Conservation (phyloP, 2,329 filamentous ascomycete genomes). For the Penicillium paneum region DNA sequence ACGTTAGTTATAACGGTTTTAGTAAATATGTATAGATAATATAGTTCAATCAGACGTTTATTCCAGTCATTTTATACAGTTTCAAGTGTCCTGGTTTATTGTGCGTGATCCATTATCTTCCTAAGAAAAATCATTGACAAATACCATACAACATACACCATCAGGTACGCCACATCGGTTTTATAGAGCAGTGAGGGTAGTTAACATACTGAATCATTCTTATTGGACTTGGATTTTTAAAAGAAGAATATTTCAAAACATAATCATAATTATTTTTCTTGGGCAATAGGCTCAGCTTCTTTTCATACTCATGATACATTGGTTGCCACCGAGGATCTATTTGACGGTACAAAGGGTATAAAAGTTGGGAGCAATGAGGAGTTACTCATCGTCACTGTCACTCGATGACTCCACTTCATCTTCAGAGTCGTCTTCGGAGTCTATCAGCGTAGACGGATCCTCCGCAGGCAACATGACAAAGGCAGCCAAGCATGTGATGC, state of each 20-base stretch:
- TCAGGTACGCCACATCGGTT: background rate
- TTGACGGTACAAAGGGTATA: constrained; percentile 27
- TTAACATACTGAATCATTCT: background rate
- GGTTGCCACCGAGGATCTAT: constrained; percentile 6
- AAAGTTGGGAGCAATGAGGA: constrained; percentile 11
- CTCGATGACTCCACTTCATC: constrained; percentile 33
- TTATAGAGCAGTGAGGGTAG: background rate
- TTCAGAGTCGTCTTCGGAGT: constrained; percentile 52
- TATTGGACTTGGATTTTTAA: background rate
- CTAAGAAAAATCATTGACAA: background rate
- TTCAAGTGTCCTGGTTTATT: background rate
- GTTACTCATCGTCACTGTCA: constrained; percentile 32
- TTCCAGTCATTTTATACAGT: background rate
- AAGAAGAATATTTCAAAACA: background rate
- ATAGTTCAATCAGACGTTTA: background rate
- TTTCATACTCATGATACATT: constrained; percentile 14
- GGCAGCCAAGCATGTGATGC: constrained; percentile 82
- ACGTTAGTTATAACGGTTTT: background rate
- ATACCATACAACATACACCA: background rate
- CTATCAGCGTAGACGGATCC: constrained; percentile 55
- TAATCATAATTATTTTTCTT: background rate
- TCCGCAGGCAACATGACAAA: constrained; percentile 74
- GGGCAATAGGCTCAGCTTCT: background rate
- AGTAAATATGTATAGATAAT: background rate
- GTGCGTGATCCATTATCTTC: background rate